Percentiles rank a stretch among this genome's conserved stretches.
Evolutionary conservation across 441 rosid genomes (phyloP).

Genomic region (Brassica hybrid): DNA sequence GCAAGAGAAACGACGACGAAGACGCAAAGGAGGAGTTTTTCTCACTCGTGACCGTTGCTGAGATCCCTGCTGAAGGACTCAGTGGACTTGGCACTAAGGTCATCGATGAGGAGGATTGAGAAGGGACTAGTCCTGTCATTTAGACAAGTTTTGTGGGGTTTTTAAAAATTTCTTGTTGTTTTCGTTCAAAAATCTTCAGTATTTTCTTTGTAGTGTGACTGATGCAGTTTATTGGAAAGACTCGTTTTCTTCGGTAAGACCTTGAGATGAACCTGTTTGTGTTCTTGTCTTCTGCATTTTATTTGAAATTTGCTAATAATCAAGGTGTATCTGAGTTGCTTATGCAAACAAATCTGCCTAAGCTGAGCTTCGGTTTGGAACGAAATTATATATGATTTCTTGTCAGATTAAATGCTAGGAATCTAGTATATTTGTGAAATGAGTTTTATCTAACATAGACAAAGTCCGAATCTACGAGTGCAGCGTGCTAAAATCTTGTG

Average conservation of each 20-base stretch:
- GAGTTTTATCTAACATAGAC: background rate
- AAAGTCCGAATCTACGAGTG: background rate
- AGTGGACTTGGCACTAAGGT: conserved; percentile 80
- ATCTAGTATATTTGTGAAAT: background rate
- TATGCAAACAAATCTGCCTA: background rate
- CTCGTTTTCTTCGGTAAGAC: conserved; percentile 15
- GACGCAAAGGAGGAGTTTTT: conserved; percentile 90
- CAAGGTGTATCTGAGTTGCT: background rate
- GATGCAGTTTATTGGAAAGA: conserved; percentile 32
- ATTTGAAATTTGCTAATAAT: background rate
- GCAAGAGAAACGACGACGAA: conserved; percentile 92
- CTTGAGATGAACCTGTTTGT: background rate
- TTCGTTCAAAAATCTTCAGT: conserved; percentile 9
- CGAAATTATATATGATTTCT: background rate
- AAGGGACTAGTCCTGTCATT: conserved; percentile 15
- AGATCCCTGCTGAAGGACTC: conserved; percentile 70
- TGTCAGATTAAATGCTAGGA: background rate
- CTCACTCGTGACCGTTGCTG: conserved; percentile 82
- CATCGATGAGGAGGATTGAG: conserved; percentile 80
- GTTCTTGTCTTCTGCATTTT: background rate
- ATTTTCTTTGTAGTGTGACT: conserved; percentile 23
- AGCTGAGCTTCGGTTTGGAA: background rate
- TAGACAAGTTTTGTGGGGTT: conserved; percentile 35
- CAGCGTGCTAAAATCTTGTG: background rate
- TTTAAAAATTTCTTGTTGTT: conserved; percentile 9